Evolutionary conservation across 345 rosid genomes (phyloP).

Genomic region (Camelina sativa): DNA sequence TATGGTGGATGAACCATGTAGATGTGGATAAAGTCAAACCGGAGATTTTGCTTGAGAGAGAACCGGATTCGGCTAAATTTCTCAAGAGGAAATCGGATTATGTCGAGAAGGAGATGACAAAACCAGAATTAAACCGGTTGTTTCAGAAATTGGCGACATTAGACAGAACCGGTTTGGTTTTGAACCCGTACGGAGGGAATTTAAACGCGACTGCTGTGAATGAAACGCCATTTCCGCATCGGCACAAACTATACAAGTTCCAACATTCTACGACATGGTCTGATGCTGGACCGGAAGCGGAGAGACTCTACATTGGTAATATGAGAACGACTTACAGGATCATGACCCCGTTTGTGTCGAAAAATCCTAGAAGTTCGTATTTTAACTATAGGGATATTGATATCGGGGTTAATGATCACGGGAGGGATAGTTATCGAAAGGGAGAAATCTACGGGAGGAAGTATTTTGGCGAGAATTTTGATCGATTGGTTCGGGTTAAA

Average conservation of each 20-base stretch:
- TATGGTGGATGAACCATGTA: conserved; percentile 44
- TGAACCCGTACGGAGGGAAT: conserved; percentile 66
- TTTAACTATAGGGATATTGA: conserved; percentile 72
- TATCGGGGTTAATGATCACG: conserved; percentile 49
- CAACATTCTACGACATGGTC: conserved; percentile 52
- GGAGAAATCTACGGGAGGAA: conserved; percentile 57
- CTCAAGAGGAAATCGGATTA: conserved; percentile 64
- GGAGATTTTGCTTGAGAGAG: conserved; percentile 45
- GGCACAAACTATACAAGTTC: conserved; percentile 54
- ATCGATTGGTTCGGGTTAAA: conserved; percentile 51
- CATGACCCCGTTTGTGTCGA: conserved; percentile 63
- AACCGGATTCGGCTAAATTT: conserved; percentile 28
- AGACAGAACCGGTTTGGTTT: conserved; percentile 42
- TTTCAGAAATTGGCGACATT: conserved; percentile 39
- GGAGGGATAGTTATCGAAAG: conserved; percentile 47
- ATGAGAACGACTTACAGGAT: conserved; percentile 46
- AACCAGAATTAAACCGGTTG: conserved; percentile 41
- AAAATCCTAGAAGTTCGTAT: conserved; percentile 64
- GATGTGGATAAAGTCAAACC: conserved; percentile 28
- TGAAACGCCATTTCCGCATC: conserved; percentile 60
- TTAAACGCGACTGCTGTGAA: conserved; percentile 49
- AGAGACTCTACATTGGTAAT: conserved; percentile 32
- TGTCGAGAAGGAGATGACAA: conserved; percentile 49
- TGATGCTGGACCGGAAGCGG: conserved; percentile 43
- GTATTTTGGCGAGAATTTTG: conserved; percentile 52